These are phyloP conservation scores for Sugiyamaella chiloensis DNA, from an alignment of 805 yeast species.

Conservation along the genomic window DNA sequence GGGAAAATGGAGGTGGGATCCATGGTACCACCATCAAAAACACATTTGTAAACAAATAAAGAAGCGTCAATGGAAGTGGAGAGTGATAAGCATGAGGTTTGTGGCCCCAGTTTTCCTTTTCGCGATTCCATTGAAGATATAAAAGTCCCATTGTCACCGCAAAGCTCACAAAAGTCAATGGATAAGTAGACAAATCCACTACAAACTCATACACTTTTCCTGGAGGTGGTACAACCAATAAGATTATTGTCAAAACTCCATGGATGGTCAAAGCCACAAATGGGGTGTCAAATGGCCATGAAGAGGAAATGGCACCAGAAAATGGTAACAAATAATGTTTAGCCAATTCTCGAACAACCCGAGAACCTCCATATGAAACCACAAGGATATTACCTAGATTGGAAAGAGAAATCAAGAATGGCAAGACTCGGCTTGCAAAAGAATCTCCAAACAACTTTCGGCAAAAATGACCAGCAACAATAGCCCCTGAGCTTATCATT, in stretches of 20 bases:
- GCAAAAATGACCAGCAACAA: conserved; percentile 63
- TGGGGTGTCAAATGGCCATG: conserved; percentile 39
- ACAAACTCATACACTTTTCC: conserved; percentile 62
- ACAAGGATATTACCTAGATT: conserved; percentile 64
- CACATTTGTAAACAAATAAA: conserved; percentile 46
- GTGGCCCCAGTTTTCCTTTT: conserved; percentile 42
- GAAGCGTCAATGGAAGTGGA: conserved; percentile 29
- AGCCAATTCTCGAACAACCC: conserved; percentile 59
- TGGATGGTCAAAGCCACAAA: conserved; percentile 49
- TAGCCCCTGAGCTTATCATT: conserved; percentile 51
- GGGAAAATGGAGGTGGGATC: conserved; percentile 46
- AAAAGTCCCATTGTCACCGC: conserved; percentile 51
- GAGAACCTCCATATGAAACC: conserved; percentile 58
- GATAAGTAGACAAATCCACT: conserved; percentile 60
- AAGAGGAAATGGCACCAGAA: conserved; percentile 43
- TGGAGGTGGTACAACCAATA: conserved; percentile 57
- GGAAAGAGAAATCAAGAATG: conserved; percentile 57
- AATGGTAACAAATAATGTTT: conserved; percentile 49
- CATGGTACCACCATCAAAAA: conserved; percentile 56
- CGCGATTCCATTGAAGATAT: conserved; percentile 45
- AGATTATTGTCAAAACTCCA: conserved; percentile 53
- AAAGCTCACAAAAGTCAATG: conserved; percentile 58
- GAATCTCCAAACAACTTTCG: conserved; percentile 55
- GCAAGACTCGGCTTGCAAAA: conserved; percentile 47
- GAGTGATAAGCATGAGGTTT: conserved; percentile 31